Conservation (phyloP, 768 basidiomycete genomes). For the Mycena rosella region DNA sequence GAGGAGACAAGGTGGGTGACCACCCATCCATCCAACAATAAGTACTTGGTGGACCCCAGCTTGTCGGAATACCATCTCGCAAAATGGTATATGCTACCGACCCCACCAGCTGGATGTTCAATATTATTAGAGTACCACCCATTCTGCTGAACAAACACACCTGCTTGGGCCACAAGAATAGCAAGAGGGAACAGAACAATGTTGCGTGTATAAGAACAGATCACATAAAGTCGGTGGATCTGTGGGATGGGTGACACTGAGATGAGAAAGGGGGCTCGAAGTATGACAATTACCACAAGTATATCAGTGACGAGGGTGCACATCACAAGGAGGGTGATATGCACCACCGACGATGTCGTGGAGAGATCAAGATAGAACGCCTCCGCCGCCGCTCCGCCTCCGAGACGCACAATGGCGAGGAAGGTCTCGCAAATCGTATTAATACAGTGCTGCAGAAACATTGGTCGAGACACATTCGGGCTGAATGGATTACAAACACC, state of each 20-base stretch:
- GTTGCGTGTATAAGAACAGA: background rate
- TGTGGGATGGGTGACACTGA: background rate
- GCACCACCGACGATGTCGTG: background rate
- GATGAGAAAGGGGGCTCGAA: background rate
- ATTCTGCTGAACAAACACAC: background rate
- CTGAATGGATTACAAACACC: background rate
- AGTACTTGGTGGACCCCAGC: background rate
- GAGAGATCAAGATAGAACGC: background rate
- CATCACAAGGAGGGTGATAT: background rate
- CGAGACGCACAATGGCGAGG: background rate
- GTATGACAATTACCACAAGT: constrained; percentile 7
- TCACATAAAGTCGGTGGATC: constrained; percentile 24
- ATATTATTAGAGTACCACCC: background rate
- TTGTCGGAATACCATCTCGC: background rate
- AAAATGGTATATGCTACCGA: background rate
- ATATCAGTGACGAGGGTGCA: background rate
- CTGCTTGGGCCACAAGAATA: background rate
- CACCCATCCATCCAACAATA: constrained; percentile 11
- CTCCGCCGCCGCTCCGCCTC: background rate
- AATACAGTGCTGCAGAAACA: constrained; percentile 10
- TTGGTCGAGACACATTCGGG: too few species aligned
- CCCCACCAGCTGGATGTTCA: background rate
- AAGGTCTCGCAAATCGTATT: background rate
- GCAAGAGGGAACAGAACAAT: background rate
- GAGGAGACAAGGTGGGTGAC: background rate